phyloP scores from a whole-genome alignment of 179 eudicot species.

The Silene vulgaris region DNA sequence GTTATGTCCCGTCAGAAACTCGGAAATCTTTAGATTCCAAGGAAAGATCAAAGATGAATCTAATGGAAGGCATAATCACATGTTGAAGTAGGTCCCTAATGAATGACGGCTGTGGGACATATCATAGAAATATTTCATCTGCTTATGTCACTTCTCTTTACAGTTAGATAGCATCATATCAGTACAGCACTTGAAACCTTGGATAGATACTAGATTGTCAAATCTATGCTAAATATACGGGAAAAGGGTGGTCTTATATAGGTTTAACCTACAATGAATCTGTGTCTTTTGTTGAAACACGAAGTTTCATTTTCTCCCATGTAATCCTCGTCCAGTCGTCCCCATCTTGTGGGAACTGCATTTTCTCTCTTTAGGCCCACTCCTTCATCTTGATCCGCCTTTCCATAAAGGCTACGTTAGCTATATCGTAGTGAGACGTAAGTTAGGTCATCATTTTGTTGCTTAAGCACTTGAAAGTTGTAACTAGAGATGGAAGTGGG shows the following conservation, averaged over 20 bases:
- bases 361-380: constrained; percentile 19
- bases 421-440: background rate
- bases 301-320: constrained; percentile 31
- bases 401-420: constrained; percentile 6
- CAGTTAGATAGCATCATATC: constrained; percentile 9
- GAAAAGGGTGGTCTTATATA: background rate
- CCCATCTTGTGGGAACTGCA: constrained; percentile 14
- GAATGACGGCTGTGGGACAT: constrained; percentile 22
- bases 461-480: background rate
- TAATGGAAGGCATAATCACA: constrained; percentile 5
- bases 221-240: constrained; percentile 4
- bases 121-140: constrained; percentile 13
- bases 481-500: too few relatives aligned
- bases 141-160: background rate
- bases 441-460: constrained; percentile 6
- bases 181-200: background rate
- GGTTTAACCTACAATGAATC: background rate
- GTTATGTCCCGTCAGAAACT: background rate
- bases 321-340: constrained; percentile 9
- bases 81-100: constrained; percentile 19
- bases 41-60: background rate
- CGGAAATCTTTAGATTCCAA: background rate
- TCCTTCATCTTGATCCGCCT: constrained; percentile 10
- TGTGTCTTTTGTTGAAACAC: constrained; percentile 33
- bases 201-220: constrained; percentile 12